A percentile compares a stretch with the other conserved stretches of the same genome.
These are phyloP conservation scores for Gaeumannomyces sp. DNA, from an alignment of 2,329 filamentous ascomycete genomes.

Conservation along the genomic window DNA sequence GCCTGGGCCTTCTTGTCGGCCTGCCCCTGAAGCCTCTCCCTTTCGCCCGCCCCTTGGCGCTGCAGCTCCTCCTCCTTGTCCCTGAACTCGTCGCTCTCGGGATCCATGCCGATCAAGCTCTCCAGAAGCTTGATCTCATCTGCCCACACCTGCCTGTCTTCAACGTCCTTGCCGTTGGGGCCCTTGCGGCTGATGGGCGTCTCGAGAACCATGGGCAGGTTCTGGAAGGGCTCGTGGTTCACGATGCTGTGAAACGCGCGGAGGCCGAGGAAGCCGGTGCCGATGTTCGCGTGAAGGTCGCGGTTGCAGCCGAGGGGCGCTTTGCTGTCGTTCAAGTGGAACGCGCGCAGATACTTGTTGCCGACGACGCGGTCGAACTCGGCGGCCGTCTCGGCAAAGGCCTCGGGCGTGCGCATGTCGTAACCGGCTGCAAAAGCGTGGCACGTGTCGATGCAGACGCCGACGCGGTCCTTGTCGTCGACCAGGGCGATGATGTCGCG, in stretches of 20 bases:
- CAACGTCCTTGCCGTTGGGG: conserved; percentile 57
- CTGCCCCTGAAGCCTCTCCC: conserved; percentile 70
- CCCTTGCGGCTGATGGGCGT: conserved; percentile 80
- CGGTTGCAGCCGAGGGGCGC: conserved; percentile 75
- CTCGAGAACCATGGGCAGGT: conserved; percentile 86
- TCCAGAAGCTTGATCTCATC: conserved; percentile 93
- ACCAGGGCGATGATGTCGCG: conserved; percentile 75
- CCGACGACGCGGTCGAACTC: conserved; percentile 77
- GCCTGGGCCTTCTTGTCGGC: conserved; percentile 68
- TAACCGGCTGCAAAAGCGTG: conserved; percentile 94
- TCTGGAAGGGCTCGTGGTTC: conserved; percentile 71
- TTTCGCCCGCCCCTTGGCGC: conserved; percentile 61
- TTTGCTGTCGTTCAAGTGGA: conserved; percentile 95
- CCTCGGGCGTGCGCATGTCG: conserved; percentile 69
- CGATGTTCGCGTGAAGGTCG: conserved; percentile 94
- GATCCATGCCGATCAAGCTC: conserved; percentile 76
- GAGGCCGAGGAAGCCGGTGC: conserved; percentile 86
- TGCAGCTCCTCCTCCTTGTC: conserved; percentile 59
- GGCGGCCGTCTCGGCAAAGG: conserved; percentile 66
- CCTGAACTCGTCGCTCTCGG: conserved; percentile 66
- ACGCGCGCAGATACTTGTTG: conserved; percentile 68
- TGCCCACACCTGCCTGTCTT: conserved; percentile 83
- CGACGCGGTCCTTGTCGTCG: conserved; percentile 75
- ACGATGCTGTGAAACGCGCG: conserved; percentile 86
- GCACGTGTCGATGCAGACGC: conserved; percentile 94